These are phyloP conservation scores for Cenchrus americanus DNA, from an alignment of 176 grass and related monocot species.

Conservation along the genomic window DNA sequence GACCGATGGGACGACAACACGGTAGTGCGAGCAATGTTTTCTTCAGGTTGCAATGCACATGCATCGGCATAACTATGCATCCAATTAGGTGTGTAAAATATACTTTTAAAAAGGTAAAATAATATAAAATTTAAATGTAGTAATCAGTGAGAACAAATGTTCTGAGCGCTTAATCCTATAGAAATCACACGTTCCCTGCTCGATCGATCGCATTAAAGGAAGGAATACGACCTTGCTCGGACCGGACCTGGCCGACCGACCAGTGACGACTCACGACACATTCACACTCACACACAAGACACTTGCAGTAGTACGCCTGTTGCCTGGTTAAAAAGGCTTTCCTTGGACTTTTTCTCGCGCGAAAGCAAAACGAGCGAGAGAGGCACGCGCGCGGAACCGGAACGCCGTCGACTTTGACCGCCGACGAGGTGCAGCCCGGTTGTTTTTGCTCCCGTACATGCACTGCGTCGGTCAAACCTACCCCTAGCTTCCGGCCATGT, in stretches of 20 bases:
- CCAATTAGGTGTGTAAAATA: too few species aligned
- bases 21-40: too few species aligned
- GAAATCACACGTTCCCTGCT: neutral
- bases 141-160: too few species aligned
- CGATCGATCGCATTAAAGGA: neutral
- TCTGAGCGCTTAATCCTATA: too few species aligned
- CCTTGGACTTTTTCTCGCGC: constrained; percentile 20
- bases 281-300: neutral
- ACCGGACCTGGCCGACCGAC: neutral
- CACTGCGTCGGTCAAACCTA: constrained; percentile 28
- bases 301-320: neutral
- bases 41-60: too few species aligned
- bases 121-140: too few species aligned
- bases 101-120: too few species aligned
- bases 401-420: constrained; percentile 60
- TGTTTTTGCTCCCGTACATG: neutral
- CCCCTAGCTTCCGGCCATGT: constrained; percentile 29
- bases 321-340: constrained; percentile 9
- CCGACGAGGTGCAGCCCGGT: neutral
- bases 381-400: neutral
- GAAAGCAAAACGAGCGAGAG: neutral
- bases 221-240: constrained; percentile 9
- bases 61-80: too few species aligned
- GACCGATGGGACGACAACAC: too few species aligned
- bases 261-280: neutral